Conservation (phyloP, 2,329 filamentous ascomycete species). For the Albifimbria verrucaria region DNA sequence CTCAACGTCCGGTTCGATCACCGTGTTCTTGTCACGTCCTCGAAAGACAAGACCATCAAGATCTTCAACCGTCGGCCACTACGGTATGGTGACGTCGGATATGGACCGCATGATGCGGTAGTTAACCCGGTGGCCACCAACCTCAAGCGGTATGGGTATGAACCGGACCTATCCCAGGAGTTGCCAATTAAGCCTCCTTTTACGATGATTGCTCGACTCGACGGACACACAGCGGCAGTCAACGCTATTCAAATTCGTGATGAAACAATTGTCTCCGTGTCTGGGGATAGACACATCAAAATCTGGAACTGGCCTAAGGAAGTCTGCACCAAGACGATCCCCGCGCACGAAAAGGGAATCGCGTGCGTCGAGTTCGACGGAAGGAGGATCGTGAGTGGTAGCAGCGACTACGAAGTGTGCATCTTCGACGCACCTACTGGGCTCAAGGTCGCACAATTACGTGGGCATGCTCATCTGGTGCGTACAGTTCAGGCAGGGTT, state of each 20-base stretch:
- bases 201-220: conserved; percentile 72
- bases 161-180: conserved; percentile 41
- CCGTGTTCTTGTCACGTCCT: conserved; percentile 89
- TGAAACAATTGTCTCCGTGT: conserved; percentile 87
- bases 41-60: conserved; percentile 96
- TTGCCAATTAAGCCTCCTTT: conserved; percentile 61
- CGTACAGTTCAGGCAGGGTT: conserved; percentile 95
- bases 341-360: conserved; percentile 91
- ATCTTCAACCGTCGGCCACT: conserved; percentile 82
- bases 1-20: conserved; percentile 91
- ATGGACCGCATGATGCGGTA: conserved; percentile 32
- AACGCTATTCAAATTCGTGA: conserved; percentile 92
- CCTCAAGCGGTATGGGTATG: conserved; percentile 54
- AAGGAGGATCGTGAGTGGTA: conserved; percentile 88
- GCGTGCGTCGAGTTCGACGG: conserved; percentile 97
- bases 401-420: conserved; percentile 92
- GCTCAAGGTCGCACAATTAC: conserved; percentile 83
- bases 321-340: conserved; percentile 70
- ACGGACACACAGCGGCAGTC: conserved; percentile 86
- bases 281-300: conserved; percentile 89
- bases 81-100: conserved; percentile 56
- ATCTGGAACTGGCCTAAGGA: conserved; percentile 89
- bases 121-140: conserved; percentile 52
- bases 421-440: conserved; percentile 87
- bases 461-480: conserved; percentile 79